Percentiles rank a stretch among this genome's conserved stretches.
Conservation (phyloP, 192 early-diverging fungal genomes). For the Entomortierella lignicola region DNA sequence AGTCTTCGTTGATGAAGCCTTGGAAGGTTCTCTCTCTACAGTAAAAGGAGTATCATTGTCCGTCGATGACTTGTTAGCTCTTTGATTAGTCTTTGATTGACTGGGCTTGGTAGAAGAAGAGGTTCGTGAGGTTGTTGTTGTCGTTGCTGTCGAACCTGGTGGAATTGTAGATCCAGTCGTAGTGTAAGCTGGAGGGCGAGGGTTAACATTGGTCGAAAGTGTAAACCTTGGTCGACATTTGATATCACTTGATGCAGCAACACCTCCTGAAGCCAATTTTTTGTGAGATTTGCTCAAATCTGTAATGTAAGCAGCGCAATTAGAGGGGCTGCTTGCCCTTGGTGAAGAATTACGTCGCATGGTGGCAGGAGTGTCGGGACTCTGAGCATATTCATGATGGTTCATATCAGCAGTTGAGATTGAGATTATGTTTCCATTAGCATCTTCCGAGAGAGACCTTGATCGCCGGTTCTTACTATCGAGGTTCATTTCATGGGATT, state of each 20-base stretch:
- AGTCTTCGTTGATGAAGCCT: slow-evolving; percentile 1
- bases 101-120: background rate
- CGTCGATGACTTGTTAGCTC: background rate
- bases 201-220: slow-evolving; percentile 13
- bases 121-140: background rate
- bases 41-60: background rate
- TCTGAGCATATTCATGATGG: background rate
- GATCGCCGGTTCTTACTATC: background rate
- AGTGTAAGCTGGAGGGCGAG: slow-evolving; percentile 5
- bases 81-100: background rate
- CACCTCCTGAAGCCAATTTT: background rate
- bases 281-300: background rate
- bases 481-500: too few species aligned
- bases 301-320: background rate
- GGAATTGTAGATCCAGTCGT: background rate
- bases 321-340: background rate
- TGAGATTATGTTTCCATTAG: background rate
- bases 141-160: background rate
- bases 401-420: background rate
- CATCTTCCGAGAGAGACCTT: background rate
- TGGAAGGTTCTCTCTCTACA: slow-evolving; percentile 5
- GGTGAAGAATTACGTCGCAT: background rate
- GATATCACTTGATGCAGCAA: background rate
- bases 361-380: background rate
- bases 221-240: slow-evolving; percentile 13